A percentile compares a stretch with the other conserved stretches of the same genome.
Conservation (phyloP, 305 asterid species). For the Fraxinus nigra region DNA sequence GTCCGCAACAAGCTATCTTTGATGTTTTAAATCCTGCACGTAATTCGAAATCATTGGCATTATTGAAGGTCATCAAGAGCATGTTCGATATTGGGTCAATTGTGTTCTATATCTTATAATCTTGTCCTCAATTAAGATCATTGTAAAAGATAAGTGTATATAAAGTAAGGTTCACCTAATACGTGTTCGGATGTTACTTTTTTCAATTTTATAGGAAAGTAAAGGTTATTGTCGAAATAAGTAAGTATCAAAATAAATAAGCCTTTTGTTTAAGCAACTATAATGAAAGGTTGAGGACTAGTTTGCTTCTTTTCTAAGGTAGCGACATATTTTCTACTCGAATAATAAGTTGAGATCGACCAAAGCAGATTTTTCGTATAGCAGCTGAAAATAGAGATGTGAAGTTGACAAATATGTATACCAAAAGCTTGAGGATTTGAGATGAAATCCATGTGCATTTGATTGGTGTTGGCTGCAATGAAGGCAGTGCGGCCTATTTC, state of each 20-base stretch:
- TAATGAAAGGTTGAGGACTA: neutral
- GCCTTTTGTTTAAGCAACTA: neutral
- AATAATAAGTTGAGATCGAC: neutral
- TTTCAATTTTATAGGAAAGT: neutral
- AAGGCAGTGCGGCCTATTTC: slow-evolving; percentile 30
- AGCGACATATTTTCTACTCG: neutral
- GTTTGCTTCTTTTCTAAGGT: neutral
- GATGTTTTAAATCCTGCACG: slow-evolving; percentile 30
- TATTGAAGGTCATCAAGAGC: neutral
- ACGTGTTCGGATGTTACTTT: no score
- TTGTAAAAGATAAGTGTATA: no score
- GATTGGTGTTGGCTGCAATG: slow-evolving; percentile 33
- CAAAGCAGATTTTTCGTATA: neutral
- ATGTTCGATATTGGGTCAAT: neutral
- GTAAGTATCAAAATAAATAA: no score
- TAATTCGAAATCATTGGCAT: neutral
- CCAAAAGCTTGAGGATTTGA: slow-evolving; percentile 37
- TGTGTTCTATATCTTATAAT: no score
- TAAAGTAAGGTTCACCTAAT: no score
- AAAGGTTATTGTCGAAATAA: neutral
- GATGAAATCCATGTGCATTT: slow-evolving; percentile 33
- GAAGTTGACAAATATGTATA: neutral
- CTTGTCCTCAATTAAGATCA: no score
- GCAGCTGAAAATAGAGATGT: neutral
- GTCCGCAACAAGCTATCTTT: slow-evolving; percentile 33